These are phyloP conservation scores for Dovyalis caffra DNA, from an alignment of 345 rosid species.

Conservation along the genomic window DNA sequence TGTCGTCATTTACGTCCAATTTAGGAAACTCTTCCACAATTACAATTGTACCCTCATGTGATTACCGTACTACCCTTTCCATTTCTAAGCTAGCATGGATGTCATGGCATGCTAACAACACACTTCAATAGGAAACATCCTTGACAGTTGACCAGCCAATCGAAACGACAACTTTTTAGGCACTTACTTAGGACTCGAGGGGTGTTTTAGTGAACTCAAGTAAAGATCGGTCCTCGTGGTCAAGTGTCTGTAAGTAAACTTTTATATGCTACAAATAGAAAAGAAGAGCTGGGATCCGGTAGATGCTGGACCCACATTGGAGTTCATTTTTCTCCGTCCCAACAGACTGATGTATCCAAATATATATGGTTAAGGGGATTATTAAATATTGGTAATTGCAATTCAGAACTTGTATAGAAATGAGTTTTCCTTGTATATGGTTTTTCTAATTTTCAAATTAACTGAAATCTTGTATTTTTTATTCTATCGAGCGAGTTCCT, in stretches of 20 bases:
- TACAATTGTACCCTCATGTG: constrained; percentile 4
- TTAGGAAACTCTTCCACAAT: not conserved
- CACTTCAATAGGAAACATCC: not conserved
- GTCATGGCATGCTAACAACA: not conserved
- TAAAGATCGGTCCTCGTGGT: too few relatives aligned
- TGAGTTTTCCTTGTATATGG: too few relatives aligned
- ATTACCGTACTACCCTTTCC: not conserved
- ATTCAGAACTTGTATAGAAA: not conserved
- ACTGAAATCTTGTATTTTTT: too few relatives aligned
- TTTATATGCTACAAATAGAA: too few relatives aligned
- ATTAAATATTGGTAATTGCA: not conserved
- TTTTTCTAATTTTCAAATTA: too few relatives aligned
- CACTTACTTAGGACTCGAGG: not conserved
- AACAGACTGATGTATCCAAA: not conserved
- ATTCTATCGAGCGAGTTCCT: too few relatives aligned
- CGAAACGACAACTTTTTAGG: not conserved
- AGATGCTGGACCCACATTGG: not conserved
- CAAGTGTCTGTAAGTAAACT: too few relatives aligned
- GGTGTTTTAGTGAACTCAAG: not conserved
- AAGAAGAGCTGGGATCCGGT: not conserved
- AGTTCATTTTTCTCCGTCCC: too few relatives aligned
- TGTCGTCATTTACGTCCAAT: constrained; percentile 19
- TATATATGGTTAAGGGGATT: not conserved
- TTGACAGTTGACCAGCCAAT: not conserved
- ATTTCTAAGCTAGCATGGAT: not conserved